Evolutionary conservation across 2,329 filamentous ascomycete species (phyloP), one percentile per base, ranked within the genome.

Genomic region (Exserohilum turcica): DNA sequence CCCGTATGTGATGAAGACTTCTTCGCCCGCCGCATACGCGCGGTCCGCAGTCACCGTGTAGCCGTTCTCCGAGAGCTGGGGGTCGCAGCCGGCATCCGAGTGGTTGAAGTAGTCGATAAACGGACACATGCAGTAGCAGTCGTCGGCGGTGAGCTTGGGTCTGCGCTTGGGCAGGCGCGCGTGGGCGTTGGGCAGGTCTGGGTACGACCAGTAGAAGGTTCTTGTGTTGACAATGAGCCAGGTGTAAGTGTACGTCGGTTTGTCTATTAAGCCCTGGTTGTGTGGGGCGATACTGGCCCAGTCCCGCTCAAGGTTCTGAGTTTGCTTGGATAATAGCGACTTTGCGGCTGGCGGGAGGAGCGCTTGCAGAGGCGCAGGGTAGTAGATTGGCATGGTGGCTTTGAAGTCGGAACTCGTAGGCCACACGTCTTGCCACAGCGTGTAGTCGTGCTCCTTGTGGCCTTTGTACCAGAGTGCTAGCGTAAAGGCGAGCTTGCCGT

Each of bases 91-190:
- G 12, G 67, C 60, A 21, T 76, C 75, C 12, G 72, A 73, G 57
- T 84, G 82, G 58, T 84, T 92, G 78, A 91, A 87, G 49, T 89
- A 84, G 70, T 92, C 89, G 1, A 87, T 85, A 31, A 90, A 86
- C 0, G 89, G 89, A 71, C 86, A 87, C 60, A 91, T 80, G 8
- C 84, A 84, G 78, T 90, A 84, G 64, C 84, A 84, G 62, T 90
- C 87, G 19, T 77, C 72, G 12, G 60, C 82, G 71, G 64, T 74
- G 65, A 61, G 73, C 60, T 64, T 67, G 9, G 19, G 77, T 70
- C 56, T 72, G 63, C 66, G 79, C 74, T 56, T 82, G 32, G 72
- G 73, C 2, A 79, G 60, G 59, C 68, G 37, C 61, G 78, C 61
- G 68, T 70, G 43, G 65, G 78, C 7, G 74, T 74, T 42, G 72